Base-by-base conservation (phyloP, 2,329 filamentous ascomycete species). In the Keithomyces neogunnii region DNA sequence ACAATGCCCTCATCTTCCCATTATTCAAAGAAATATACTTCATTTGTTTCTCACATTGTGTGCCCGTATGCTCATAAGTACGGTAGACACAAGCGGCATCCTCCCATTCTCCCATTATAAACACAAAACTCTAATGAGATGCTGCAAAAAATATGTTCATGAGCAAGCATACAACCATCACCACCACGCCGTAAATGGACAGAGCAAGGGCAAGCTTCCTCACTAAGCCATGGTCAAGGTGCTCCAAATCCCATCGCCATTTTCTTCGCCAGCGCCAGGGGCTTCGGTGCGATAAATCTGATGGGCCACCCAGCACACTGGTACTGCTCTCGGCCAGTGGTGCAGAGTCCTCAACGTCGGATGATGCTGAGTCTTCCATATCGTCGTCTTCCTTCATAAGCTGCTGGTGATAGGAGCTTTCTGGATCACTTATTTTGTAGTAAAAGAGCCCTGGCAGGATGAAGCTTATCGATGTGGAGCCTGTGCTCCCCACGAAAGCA, bases 381-480 rank as follows among this genome's bases (percentile, higher is more conserved):
- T 92, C 88, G 60, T 97, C 93, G 58, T 96, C 89, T 62, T 93
- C 90, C 66, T 97, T 97, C 56, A 89, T 74, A 8, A 97, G 74
- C 11, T 86, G 82, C 65, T 96, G 92, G 60, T 96, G 90, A 56
- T 92, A 83, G 31, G 85, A 79, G 44, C 88, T 92, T 51, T 96
- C 86, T 0, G 93, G 93, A 29, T 89, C 84, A 10, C 89, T 95
- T 54, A 99, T 97, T 70, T 97, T 97, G 73, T 97, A 99, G 69
- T 97, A 99, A 68, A 99, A 99, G 3, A 99, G 71, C 0, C 93
- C 93, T 0, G 93, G 93, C 0, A 99, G 77, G 57, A 99, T 97
- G 66, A 99, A 99, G 55, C 89, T 95, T 61, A 99, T 99, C 55
- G 89, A 89, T 0, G 93, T 99, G 48, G 86, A 92, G 49, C 93